Base-by-base conservation (phyloP, 2,329 filamentous ascomycete genomes). In the Sphaerulina musiva region DNA sequence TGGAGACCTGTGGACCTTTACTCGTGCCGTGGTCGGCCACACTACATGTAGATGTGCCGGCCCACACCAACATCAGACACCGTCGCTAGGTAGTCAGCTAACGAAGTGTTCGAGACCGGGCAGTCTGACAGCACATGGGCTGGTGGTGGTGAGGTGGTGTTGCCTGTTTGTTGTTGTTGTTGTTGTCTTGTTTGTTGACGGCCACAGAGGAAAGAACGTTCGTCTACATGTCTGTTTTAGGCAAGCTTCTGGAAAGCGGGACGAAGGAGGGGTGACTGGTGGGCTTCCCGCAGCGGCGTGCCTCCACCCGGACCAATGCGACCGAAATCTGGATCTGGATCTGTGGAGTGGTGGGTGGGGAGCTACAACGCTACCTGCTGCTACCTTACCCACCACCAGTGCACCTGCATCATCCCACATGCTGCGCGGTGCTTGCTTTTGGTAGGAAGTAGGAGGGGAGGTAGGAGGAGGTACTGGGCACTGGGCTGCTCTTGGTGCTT, bases 371-470 rank as follows among this genome's bases (percentile, higher is more conserved):
- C 14, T 17, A 17, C 14, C 14, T 17, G 14, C 14, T 17, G 14
- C 14, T 17, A 7, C 5, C 10, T n/a, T 6, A 38, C 2, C n/a
- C 4, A 9, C 5, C 5, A 9, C 36, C 14, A 12, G 36, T 20
- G 14, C 40, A 51, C 48, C 48, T 51, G 48, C 48, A 51, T 51
- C 20, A 45, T 51, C 29, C 39, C 38, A 14, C 40, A 14, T 9
- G 3, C 20, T 20, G 20, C 2, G 10, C 4, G 7, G 34, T n/a
- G 10, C 34, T 38, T n/a, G 34, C 34, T 9, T 38, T 26, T 26
- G 26, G 6, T 26, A 17, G 14, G 20, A 20, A 4, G 20, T 20
- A 20, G 20, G 20, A 20, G 14, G 14, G 14, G 14, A 17, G 14
- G 14, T n/a, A n/a, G n/a, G n/a, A n/a, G 14, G 14, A 17, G 14